phyloP scores from a whole-genome alignment of 1,284 basidiomycete species.

The Cutaneotrichosporon sp. region DNA sequence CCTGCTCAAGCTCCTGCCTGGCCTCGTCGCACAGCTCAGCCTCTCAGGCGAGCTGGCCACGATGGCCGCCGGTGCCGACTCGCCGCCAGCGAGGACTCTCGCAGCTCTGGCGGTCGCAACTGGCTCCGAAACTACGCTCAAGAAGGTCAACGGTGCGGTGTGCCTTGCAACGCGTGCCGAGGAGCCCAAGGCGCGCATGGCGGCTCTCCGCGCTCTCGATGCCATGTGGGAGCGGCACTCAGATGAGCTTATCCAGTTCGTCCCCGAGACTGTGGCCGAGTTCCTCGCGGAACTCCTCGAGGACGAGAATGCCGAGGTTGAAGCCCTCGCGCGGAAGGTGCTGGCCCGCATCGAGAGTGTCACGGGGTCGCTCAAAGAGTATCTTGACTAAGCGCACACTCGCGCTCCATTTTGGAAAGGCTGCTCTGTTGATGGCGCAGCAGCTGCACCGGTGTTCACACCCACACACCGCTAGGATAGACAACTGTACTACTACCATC shows the following conservation, averaged over 20 bases:
- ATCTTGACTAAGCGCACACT: conserved; percentile 35
- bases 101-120: conserved; percentile 56
- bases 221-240: conserved; percentile 63
- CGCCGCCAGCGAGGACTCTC: conserved; percentile 50
- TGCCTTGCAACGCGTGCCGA: conserved; percentile 84
- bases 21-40: conserved; percentile 63
- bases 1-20: conserved; percentile 58
- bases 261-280: conserved; percentile 53
- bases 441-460: no score
- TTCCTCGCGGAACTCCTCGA: conserved; percentile 53
- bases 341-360: conserved; percentile 49
- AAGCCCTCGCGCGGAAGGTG: conserved; percentile 47
- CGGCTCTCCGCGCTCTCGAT: conserved; percentile 65
- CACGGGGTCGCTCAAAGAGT: conserved; percentile 49
- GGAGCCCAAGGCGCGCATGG: conserved; percentile 60
- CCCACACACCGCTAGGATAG: not conserved
- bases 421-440: not conserved
- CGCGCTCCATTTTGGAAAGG: not conserved
- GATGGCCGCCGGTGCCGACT: conserved; percentile 11
- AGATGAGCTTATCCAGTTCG: conserved; percentile 57
- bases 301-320: conserved; percentile 50
- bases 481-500: not conserved
- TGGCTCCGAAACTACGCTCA: conserved; percentile 61
- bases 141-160: conserved; percentile 74
- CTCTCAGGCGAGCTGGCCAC: conserved; percentile 45